Base-by-base conservation (phyloP, 2,329 filamentous ascomycete species). In the Colletotrichum truncatum region DNA sequence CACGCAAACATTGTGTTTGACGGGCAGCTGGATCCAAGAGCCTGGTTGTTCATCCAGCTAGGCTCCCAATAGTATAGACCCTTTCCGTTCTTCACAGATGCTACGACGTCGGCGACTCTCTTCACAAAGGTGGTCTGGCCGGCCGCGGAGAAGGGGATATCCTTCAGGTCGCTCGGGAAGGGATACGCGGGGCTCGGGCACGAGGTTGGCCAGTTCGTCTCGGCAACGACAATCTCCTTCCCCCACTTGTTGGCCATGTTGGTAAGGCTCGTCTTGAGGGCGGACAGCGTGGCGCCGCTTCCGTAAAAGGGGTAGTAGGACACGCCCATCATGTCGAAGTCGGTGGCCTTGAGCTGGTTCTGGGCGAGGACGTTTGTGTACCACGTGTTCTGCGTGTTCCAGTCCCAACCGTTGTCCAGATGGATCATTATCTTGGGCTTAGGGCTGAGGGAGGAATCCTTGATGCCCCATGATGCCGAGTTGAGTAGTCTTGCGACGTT, bases 41-140 rank as follows among this genome's bases (percentile, higher is more conserved):
- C 84, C 10, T 85, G 83, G 75, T 92, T 93, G 41, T 87, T 81
- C 67, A 92, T 80, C 62, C 89, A 93, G 1, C 86, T 88, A 0
- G 90, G 90, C 74, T 93, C 91, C 91, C 91, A 93, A 69, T 93
- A 93, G 67, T 90, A 92, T 7, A 93, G 45, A 0, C 90, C 91
- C 26, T 80, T 75, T 0, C 89, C 89, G 1, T 83, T 82, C 1
- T 75, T 80, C 0, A 88, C 83, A 2, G 77, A 82, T 1, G 80
- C 78, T 0, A 92, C 84, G 1, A 87, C 79, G 1, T 78, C 78
- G 0, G 88, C 89, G 16, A 93, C 82, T 62, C 84, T 77, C 74
- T 86, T 80, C 56, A 93, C 76, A 76, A 88, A 93, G 2, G 80
- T 82, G 2, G 78, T 77, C 80, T 93, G 91, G 0, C 91, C 91